Conservation (phyloP, 805 yeast genomes). For the Citeromyces nyonsensis region DNA sequence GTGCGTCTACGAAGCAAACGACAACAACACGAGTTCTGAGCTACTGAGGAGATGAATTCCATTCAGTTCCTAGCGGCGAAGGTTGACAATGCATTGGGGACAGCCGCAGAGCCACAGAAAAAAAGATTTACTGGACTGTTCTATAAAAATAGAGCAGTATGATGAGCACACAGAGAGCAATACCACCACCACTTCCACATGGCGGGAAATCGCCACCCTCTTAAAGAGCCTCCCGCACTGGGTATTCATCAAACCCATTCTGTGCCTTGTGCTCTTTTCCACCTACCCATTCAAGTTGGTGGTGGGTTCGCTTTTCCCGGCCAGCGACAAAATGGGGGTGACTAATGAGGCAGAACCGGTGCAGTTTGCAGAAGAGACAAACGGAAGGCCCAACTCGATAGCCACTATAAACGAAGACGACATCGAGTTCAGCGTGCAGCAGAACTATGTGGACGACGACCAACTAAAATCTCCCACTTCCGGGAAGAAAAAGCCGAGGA, state of each 20-base stretch:
- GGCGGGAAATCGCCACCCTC: too few relatives aligned
- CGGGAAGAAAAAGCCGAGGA: constrained; percentile 5
- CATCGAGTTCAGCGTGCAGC: constrained; percentile 14
- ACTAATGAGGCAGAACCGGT: constrained; percentile 1
- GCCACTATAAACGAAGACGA: constrained; percentile 17
- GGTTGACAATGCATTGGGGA: constrained; percentile 13
- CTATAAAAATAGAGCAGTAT: constrained; percentile 1
- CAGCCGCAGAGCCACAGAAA: not conserved
- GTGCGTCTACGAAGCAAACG: not conserved
- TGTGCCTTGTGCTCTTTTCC: constrained; percentile 29
- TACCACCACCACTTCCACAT: not conserved
- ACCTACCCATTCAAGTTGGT: constrained; percentile 40
- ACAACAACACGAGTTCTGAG: too few relatives aligned
- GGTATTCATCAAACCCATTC: constrained; percentile 34
- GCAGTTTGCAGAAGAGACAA: not conserved
- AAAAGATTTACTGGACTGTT: not conserved
- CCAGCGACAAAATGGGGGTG: not conserved
- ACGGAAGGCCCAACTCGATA: constrained; percentile 4
- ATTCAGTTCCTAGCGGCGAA: constrained; percentile 14
- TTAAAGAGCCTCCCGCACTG: constrained; percentile 22
- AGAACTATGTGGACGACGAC: constrained; percentile 10
- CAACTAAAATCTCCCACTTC: constrained; percentile 16
- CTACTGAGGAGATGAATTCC: constrained; percentile 11
- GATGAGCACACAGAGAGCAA: constrained; percentile 1
- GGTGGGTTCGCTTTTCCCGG: not conserved